Percentiles rank a stretch among this genome's conserved stretches.
Conservation (phyloP, 768 basidiomycete genomes). For the Mycena olivaceomarginata region DNA sequence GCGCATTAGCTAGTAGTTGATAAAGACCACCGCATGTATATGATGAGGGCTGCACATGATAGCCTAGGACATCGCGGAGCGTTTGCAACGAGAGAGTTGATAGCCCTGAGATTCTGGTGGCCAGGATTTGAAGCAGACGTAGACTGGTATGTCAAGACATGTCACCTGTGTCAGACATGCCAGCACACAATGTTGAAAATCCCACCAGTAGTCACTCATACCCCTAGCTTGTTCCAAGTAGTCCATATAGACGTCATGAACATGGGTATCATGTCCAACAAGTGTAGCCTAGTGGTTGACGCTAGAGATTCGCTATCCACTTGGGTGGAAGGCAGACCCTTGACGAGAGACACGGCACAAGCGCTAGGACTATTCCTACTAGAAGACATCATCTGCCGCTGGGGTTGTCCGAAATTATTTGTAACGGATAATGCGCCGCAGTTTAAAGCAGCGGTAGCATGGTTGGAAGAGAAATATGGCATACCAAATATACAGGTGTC, state of each 20-base stretch:
- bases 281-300: neutral
- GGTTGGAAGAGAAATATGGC: constrained; percentile 2
- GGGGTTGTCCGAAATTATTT: neutral
- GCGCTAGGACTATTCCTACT: neutral
- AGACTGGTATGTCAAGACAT: too few species aligned
- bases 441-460: neutral
- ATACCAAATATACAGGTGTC: neutral
- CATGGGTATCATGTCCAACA: constrained; percentile 8
- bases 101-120: too few species aligned
- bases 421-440: neutral
- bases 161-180: too few species aligned
- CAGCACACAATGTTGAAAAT: too few species aligned
- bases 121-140: too few species aligned
- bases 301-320: too few species aligned
- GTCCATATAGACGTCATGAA: constrained; percentile 17
- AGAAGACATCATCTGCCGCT: neutral
- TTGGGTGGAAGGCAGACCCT: neutral
- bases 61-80: too few species aligned
- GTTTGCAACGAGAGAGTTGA: too few species aligned
- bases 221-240: constrained; percentile 13
- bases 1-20: constrained; percentile 9
- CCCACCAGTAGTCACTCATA: neutral
- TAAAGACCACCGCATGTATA: neutral
- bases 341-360: neutral
- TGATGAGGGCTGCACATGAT: too few species aligned